Evolutionary conservation across 2,329 filamentous ascomycete genomes (phyloP), one percentile per base, ranked within the genome.

Genomic region (Penicillium griseofulvum): DNA sequence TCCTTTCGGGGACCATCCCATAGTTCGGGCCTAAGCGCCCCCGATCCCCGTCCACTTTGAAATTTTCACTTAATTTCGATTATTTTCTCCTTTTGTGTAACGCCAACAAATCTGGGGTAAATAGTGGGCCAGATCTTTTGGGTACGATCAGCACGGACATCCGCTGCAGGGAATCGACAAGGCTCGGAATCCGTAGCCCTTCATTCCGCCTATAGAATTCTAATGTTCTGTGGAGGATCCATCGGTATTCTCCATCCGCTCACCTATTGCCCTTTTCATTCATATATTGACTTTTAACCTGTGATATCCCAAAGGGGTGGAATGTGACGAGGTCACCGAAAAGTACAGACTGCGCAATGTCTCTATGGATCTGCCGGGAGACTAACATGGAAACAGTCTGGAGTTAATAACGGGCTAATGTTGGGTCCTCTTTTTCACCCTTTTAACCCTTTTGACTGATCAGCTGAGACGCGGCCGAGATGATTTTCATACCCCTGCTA

Each of bases 121-220:
- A 53, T 19, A 59, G 63, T 66, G 64, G 64, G 62, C 63, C 63
- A 59, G 63, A 65, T 65, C 63, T 47, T 57, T 53, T 61, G 47
- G 42, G 43, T 56, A 26, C 49, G n/a, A 58, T 42, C 58, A 62
- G 64, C 62, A 65, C 62, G 56, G 64, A 66, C 62, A 63, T 66
- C 64, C 59, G 63, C 62, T 65, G 64, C 64, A 66, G 61, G 63
- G 54, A 61, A 65, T 63, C 17, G 56, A 60, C 63, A 50, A 53
- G 58, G 57, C 55, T 65, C 48, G 50, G 52, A 54, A 33, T 42
- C 28, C 31, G 37, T 52, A 50, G 49, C 49, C 51, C 43, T 62
- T 62, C 41, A 51, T 45, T 19, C 38, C 34, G 26, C 16, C 28
- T 45, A 33, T 45, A 8, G 17, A 45, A 45, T 24, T 33, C 17